A percentile compares a stretch with the other conserved stretches of the same genome.
Conservation (phyloP, 2,329 filamentous ascomycete genomes). For the Epicoccum sorghinum region DNA sequence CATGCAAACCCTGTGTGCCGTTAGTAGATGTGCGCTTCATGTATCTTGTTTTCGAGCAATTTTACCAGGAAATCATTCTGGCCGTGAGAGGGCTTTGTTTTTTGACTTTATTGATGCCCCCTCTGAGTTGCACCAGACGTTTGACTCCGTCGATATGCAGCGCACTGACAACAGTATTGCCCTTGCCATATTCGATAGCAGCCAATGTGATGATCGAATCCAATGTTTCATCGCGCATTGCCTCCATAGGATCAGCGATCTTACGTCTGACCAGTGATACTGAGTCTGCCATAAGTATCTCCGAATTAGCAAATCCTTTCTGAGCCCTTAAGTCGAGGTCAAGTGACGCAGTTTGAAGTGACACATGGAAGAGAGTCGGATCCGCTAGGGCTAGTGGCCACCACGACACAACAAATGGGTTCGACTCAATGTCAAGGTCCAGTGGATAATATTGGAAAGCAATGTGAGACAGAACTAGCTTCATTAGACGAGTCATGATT, state of each 20-base stretch:
- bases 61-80: constrained; percentile 61
- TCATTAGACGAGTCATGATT: not conserved
- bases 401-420: constrained; percentile 65
- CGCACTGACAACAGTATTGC: constrained; percentile 52
- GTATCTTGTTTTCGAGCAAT: not conserved
- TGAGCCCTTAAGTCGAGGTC: constrained; percentile 61
- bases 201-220: constrained; percentile 64
- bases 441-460: constrained; percentile 67
- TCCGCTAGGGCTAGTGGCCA: constrained; percentile 64
- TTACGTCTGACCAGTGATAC: constrained; percentile 60
- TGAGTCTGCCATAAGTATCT: constrained; percentile 64
- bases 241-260: constrained; percentile 54
- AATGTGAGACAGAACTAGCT: constrained; percentile 61
- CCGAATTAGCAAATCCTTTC: constrained; percentile 60
- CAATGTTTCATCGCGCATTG: constrained; percentile 61
- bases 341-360: constrained; percentile 63
- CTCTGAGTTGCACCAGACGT: constrained; percentile 56
- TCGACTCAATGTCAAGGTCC: constrained; percentile 59
- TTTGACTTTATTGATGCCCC: constrained; percentile 57
- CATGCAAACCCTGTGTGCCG: constrained; percentile 60
- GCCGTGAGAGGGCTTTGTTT: constrained; percentile 60
- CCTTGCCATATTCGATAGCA: constrained; percentile 65
- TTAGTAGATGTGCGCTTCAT: not conserved
- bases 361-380: constrained; percentile 64
- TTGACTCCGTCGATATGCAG: constrained; percentile 61